Evolutionary conservation across 2,329 filamentous ascomycete genomes (phyloP).

Genomic region (Rhynchosporium secalis): DNA sequence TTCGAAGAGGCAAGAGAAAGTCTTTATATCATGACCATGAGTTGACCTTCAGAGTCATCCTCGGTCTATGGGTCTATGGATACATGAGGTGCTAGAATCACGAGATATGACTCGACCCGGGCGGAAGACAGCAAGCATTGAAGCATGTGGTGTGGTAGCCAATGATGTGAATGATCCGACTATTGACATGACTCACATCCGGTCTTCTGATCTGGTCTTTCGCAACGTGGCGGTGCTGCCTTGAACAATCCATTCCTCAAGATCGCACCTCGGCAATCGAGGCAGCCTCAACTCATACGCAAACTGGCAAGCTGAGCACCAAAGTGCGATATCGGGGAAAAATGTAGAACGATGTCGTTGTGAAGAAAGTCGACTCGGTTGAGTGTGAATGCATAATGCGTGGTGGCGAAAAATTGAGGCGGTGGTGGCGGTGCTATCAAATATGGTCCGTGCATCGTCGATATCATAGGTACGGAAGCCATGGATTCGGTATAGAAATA

Average conservation of each 20-base stretch:
- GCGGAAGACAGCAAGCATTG: not conserved
- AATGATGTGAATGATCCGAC: slow-evolving; percentile 4
- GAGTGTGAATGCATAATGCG: not conserved
- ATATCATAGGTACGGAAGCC: not conserved
- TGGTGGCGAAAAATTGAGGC: slow-evolving; percentile 5
- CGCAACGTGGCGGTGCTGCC: slow-evolving; percentile 8
- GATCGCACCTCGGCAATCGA: slow-evolving; percentile 8
- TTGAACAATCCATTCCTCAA: not conserved
- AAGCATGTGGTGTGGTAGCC: slow-evolving; percentile 8
- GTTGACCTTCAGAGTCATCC: slow-evolving; percentile 25
- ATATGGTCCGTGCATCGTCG: slow-evolving; percentile 5
- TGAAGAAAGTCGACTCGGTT: not conserved
- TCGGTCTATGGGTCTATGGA: not conserved
- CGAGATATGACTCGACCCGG: slow-evolving; percentile 29
- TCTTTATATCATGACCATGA: slow-evolving; percentile 26
- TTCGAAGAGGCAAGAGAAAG: slow-evolving; percentile 16
- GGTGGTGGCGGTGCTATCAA: not conserved
- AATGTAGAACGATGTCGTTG: slow-evolving; percentile 1
- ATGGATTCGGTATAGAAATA: not conserved
- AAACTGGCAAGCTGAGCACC: not conserved
- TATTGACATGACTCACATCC: slow-evolving; percentile 17
- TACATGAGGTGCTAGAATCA: slow-evolving; percentile 20
- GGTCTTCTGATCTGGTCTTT: not conserved
- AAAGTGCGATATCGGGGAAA: not conserved
- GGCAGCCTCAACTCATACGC: slow-evolving; percentile 17